Evolutionary conservation across 1,284 basidiomycete species (phyloP).

Genomic region (Violaceomyces palustris): DNA sequence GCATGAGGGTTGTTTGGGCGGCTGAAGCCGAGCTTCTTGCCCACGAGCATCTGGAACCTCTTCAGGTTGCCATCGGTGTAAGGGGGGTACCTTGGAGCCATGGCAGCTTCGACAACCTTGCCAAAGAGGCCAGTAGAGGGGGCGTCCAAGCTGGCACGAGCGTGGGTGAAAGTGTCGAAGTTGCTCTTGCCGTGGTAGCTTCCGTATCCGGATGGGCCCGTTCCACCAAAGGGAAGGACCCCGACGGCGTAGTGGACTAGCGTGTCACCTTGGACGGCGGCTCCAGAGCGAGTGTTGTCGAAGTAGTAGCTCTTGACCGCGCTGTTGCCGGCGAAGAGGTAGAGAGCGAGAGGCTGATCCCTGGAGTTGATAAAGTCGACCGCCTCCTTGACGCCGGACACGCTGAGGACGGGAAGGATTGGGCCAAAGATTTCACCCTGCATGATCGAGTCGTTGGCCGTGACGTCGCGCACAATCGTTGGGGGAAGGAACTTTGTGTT

Average conservation of each 20-base stretch:
- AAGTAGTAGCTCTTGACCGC: conserved; percentile 61
- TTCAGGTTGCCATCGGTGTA: conserved; percentile 41
- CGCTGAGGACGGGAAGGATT: conserved; percentile 69
- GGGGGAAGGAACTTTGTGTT: conserved; percentile 63
- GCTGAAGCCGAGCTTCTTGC: conserved; percentile 21
- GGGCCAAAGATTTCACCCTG: conserved; percentile 73
- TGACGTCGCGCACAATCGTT: conserved; percentile 64
- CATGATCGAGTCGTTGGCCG: conserved; percentile 59
- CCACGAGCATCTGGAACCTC: conserved; percentile 28
- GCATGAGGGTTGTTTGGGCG: conserved; percentile 40
- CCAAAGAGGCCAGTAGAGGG: conserved; percentile 53
- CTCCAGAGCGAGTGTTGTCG: conserved; percentile 41
- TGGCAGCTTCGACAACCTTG: conserved; percentile 47
- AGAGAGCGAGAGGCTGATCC: conserved; percentile 71
- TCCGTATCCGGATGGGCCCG: conserved; percentile 56
- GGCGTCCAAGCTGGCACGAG: conserved; percentile 55
- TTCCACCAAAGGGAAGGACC: conserved; percentile 59
- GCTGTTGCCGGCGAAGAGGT: conserved; percentile 66
- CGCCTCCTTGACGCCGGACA: conserved; percentile 55
- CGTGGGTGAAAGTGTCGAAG: conserved; percentile 59
- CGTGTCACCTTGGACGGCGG: conserved; percentile 30
- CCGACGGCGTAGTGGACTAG: conserved; percentile 58
- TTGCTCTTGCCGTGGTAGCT: conserved; percentile 56
- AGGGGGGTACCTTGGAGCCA: conserved; percentile 53
- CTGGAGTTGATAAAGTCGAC: conserved; percentile 54